These are phyloP conservation scores for Musa schizocarpa DNA, from an alignment of 176 grass and related monocot genomes.

Conservation along the genomic window DNA sequence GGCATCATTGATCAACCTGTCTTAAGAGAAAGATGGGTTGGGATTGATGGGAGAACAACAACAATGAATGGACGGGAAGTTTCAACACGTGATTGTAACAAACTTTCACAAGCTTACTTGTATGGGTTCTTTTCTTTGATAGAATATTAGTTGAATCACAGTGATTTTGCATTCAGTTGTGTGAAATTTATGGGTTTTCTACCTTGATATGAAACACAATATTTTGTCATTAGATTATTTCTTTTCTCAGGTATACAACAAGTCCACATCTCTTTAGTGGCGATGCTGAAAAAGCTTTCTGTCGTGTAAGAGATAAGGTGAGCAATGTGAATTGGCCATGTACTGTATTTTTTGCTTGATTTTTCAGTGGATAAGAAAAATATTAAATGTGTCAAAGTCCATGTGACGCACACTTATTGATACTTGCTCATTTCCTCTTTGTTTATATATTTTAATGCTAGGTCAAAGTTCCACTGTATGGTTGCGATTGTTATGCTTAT, in stretches of 20 bases:
- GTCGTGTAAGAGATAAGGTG: constrained; percentile 74
- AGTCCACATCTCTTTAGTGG: constrained; percentile 84
- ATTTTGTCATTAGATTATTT: constrained; percentile 3
- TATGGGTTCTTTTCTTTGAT: constrained; percentile 27
- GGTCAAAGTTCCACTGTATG: constrained; percentile 93
- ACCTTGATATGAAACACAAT: not conserved
- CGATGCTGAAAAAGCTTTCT: constrained; percentile 69
- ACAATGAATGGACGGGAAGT: constrained; percentile 73
- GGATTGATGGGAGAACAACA: constrained; percentile 53
- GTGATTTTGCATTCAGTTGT: too few species aligned
- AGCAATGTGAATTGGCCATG: too few species aligned
- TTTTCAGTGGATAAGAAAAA: not conserved
- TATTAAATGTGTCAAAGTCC: not conserved
- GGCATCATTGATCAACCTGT: constrained; percentile 84
- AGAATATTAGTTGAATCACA: not conserved
- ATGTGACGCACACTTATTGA: not conserved
- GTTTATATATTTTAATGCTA: constrained; percentile 32
- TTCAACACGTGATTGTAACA: constrained; percentile 58
- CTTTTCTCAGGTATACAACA: constrained; percentile 66
- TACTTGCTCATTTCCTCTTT: not conserved
- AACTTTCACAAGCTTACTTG: constrained; percentile 82
- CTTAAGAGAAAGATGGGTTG: constrained; percentile 84
- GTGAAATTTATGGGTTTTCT: too few species aligned
- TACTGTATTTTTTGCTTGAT: too few species aligned
- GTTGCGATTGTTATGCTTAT: constrained; percentile 98